Evolutionary conservation across 164 flowering plant genomes (phyloP).

Genomic region (Tetrastigma voinierianum): DNA sequence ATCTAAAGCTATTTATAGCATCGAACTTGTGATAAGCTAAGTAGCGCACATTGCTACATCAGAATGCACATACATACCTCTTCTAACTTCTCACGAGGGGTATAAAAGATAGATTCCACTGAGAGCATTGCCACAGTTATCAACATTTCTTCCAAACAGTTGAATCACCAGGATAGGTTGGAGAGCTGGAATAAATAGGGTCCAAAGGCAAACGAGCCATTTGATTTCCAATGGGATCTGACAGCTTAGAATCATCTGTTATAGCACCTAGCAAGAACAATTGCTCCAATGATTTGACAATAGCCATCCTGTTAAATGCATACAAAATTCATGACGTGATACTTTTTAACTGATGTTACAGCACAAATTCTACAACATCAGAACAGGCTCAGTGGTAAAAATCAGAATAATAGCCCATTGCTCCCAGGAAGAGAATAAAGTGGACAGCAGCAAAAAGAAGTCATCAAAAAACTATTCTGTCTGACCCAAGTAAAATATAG

Average conservation of each 20-base stretch:
- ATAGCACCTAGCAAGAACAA: slow-evolving; percentile 84
- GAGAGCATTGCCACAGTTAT: slow-evolving; percentile 93
- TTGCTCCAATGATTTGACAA: slow-evolving; percentile 82
- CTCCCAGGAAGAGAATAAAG: too few relatives aligned
- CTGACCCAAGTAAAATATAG: too few relatives aligned
- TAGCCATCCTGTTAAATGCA: slow-evolving; percentile 55
- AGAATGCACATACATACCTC: slow-evolving; percentile 56
- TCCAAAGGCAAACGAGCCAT: slow-evolving; percentile 90
- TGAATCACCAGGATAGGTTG: slow-evolving; percentile 66
- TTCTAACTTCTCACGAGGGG: slow-evolving; percentile 75
- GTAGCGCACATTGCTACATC: too few relatives aligned
- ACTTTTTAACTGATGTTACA: not conserved
- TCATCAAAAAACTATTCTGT: too few relatives aligned
- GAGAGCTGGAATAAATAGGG: slow-evolving; percentile 86
- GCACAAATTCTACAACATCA: not conserved
- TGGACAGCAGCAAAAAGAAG: too few relatives aligned
- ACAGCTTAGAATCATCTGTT: slow-evolving; percentile 70
- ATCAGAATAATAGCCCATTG: not conserved
- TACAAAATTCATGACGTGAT: not conserved
- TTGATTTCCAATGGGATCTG: slow-evolving; percentile 85
- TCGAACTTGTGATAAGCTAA: too few relatives aligned
- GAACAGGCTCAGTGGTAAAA: not conserved
- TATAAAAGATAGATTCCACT: slow-evolving; percentile 83
- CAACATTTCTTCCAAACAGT: slow-evolving; percentile 94
- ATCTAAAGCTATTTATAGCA: not conserved